Conservation (phyloP, 2,329 filamentous ascomycete genomes). For the Stromatinia cepivora region DNA sequence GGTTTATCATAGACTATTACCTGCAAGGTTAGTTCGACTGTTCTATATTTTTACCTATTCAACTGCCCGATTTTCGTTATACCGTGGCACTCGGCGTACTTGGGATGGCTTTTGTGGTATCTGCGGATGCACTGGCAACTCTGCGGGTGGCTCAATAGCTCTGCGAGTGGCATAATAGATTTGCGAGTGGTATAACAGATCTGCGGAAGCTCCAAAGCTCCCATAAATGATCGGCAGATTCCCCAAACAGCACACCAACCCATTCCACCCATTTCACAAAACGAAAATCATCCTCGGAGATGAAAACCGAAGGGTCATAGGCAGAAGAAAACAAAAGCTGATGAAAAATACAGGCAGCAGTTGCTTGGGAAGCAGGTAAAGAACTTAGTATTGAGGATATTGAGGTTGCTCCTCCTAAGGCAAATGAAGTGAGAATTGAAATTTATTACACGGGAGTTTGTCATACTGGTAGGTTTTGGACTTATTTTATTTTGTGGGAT, state of each 20-base stretch:
- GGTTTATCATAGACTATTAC: conserved; percentile 37
- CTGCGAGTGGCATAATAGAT: too few relatives aligned
- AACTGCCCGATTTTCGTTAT: too few relatives aligned
- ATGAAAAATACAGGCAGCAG: conserved; percentile 64
- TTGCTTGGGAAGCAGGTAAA: conserved; percentile 96
- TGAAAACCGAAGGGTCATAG: too few relatives aligned
- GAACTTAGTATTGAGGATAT: conserved; percentile 86
- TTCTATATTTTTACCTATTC: neutral
- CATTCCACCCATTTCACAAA: too few relatives aligned
- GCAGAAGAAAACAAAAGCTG: neutral
- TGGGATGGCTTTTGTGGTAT: neutral
- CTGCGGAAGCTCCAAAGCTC: too few relatives aligned
- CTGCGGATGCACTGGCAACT: neutral
- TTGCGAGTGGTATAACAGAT: too few relatives aligned
- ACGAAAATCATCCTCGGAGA: too few relatives aligned
- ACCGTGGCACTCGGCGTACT: neutral
- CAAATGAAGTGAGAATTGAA: conserved; percentile 94
- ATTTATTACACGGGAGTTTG: conserved; percentile 98
- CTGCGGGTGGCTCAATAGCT: neutral
- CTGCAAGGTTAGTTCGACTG: conserved; percentile 39
- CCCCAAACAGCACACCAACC: too few relatives aligned
- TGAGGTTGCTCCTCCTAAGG: conserved; percentile 84
- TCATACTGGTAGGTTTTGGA: conserved; percentile 74
- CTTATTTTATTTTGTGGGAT: neutral
- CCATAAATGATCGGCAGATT: neutral